Base-by-base conservation (phyloP, 2,329 filamentous ascomycete species). In the Fusarium ramigenum region DNA sequence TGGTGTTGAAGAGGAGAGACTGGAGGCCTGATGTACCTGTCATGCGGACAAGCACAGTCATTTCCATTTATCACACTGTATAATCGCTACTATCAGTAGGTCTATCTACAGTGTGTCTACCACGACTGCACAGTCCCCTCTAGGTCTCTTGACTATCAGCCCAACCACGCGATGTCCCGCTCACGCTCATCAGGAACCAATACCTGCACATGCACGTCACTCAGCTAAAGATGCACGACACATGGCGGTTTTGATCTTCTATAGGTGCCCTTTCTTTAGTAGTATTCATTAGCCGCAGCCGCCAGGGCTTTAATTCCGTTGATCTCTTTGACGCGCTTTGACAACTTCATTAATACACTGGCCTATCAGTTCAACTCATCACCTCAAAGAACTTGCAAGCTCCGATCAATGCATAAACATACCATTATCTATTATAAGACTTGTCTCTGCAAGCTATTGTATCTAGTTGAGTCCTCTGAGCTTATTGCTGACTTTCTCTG, bases 141-240 rank as follows among this genome's bases (percentile, higher is more conserved):
- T 42, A 44, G 73, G 75, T 77, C 73, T 62, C 60, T 75, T 75
- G 74, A 75, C 73, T 59, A 61, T 47, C 58, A 68, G 43, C 59
- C 47, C 58, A 60, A 60, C 58, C 70, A 72, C 63, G 68, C 63
- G 62, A 66, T 68, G 67, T 74, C 73, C 70, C 67, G 63, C 67
- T 60, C 62, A 60, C 53, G 67, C 70, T 69, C 68, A 70, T 70
- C 72, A 70, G 66, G 64, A 36, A 76, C 73, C 47, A 65, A 67
- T 68, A 54, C 60, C 66, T 73, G 69, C 72, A 57, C 52, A 70
- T 73, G 70, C 70, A 74, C 70, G 70, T 73, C 70, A 73, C 70
- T 66, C 70, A 70, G 64, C 60, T 58, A 59, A 61, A 73, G 60
- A 69, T 74, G 72, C 70, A 74, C 71, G 70, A 71, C 70, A 74